Conservation (phyloP, 2,329 filamentous ascomycete genomes). For the Diaporthe capsici region DNA sequence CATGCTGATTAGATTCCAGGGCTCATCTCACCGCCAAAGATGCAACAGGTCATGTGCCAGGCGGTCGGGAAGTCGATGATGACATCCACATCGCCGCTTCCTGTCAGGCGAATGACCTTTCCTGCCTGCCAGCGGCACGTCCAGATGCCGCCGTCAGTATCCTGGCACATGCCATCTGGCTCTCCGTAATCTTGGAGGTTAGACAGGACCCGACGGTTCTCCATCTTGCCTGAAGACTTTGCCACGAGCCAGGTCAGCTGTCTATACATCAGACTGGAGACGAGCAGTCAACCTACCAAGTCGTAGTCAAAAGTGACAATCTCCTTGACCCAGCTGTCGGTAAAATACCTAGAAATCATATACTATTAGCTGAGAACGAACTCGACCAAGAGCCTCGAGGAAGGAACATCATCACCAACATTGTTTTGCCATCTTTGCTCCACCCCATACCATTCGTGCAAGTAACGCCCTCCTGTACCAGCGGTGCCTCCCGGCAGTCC, state of each 20-base stretch:
- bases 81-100: not conserved
- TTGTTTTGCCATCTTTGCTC: not conserved
- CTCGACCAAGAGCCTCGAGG: too few relatives aligned
- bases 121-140: slow-evolving; percentile 14
- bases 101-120: slow-evolving; percentile 1
- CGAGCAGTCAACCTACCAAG: not conserved
- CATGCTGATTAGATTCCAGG: not conserved
- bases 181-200: not conserved
- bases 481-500: not conserved
- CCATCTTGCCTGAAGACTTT: not conserved
- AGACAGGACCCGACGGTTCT: not conserved
- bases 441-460: not conserved
- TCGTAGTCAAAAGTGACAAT: slow-evolving; percentile 2
- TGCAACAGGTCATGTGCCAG: not conserved
- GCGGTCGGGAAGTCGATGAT: not conserved
- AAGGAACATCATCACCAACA: not conserved
- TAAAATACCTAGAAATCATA: not conserved
- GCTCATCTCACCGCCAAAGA: not conserved
- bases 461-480: not conserved
- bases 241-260: not conserved
- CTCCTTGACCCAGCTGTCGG: not conserved
- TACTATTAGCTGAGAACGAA: too few relatives aligned
- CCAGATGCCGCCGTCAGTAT: slow-evolving; percentile 1
- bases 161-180: slow-evolving; percentile 2
- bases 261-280: not conserved